Percentiles rank a stretch among this genome's conserved stretches.
phyloP scores from a whole-genome alignment of 2,329 filamentous ascomycete genomes.

The Fusarium neocosmosporiellum region DNA sequence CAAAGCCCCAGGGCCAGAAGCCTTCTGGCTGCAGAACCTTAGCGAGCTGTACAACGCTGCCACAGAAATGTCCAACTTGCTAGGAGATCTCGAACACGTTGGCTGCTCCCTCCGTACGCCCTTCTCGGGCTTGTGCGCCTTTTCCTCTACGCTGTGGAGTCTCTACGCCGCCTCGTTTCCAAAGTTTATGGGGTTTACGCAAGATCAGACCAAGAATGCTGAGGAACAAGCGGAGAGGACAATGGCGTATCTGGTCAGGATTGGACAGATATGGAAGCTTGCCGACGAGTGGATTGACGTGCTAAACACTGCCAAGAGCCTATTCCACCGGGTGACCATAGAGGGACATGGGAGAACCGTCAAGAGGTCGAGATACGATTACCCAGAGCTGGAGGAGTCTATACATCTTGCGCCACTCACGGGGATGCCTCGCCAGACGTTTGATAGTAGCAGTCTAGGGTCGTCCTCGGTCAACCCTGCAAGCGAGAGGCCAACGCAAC shows the following conservation, averaged over 20 bases:
- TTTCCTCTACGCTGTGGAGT: slow-evolving; percentile 30
- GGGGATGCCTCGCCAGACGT: slow-evolving; percentile 38
- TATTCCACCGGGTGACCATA: slow-evolving; percentile 22
- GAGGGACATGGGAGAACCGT: slow-evolving; percentile 1
- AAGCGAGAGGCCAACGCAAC: not conserved
- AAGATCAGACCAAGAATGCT: slow-evolving; percentile 2
- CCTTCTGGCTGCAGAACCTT: slow-evolving; percentile 35
- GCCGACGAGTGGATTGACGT: slow-evolving; percentile 43
- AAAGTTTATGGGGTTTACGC: slow-evolving; percentile 29
- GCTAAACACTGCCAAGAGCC: slow-evolving; percentile 32
- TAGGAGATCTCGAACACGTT: slow-evolving; percentile 36
- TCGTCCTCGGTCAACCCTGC: not conserved
- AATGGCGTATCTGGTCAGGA: slow-evolving; percentile 22
- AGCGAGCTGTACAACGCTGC: slow-evolving; percentile 34
- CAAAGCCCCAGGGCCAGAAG: slow-evolving; percentile 29
- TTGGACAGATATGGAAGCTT: slow-evolving; percentile 33
- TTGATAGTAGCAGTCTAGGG: not conserved
- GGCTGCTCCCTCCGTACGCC: slow-evolving; percentile 34
- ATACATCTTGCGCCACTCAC: slow-evolving; percentile 39
- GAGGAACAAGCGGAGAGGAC: slow-evolving; percentile 28
- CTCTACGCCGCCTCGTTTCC: slow-evolving; percentile 38
- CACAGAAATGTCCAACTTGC: slow-evolving; percentile 36
- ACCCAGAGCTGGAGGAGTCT: slow-evolving; percentile 38
- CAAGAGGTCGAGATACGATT: slow-evolving; percentile 39
- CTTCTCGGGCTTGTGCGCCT: slow-evolving; percentile 37